Evolutionary conservation across 495 filamentous ascomycete genomes (phyloP).

Genomic region (Neurospora pannonica): DNA sequence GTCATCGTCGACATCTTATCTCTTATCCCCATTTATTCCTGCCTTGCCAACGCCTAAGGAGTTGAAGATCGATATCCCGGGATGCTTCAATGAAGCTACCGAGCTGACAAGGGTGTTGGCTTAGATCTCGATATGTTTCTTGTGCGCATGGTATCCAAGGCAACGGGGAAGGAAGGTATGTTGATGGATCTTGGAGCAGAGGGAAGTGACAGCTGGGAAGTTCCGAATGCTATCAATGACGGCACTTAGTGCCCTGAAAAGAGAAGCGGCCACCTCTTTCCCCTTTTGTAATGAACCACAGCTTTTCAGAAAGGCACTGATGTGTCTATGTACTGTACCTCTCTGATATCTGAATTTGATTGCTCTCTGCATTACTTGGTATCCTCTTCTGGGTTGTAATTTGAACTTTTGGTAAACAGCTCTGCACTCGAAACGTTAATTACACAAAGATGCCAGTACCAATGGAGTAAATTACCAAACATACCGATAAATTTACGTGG

Average conservation of each 20-base stretch:
- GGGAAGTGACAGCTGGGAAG: neutral
- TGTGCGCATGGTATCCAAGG: neutral
- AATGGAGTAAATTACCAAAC: neutral
- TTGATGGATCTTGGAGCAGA: neutral
- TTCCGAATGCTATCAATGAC: neutral
- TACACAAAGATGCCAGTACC: neutral
- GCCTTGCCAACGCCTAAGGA: neutral
- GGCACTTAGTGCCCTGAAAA: neutral
- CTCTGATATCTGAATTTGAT: too few species aligned
- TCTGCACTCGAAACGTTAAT: neutral
- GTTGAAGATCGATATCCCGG: neutral
- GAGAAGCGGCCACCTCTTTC: neutral
- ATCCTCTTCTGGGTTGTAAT: neutral
- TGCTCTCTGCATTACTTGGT: too few species aligned
- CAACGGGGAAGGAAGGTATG: neutral
- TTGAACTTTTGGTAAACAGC: neutral
- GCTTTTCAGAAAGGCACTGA: too few species aligned
- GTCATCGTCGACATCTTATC: neutral
- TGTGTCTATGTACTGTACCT: too few species aligned
- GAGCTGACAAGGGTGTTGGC: neutral
- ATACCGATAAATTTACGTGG: neutral
- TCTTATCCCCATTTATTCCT: neutral
- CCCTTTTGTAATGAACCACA: neutral
- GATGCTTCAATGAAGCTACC: neutral
- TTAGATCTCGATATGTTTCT: neutral